phyloP scores from a whole-genome alignment of 306 rosid species.

The Lithocarpus polystachyus region DNA sequence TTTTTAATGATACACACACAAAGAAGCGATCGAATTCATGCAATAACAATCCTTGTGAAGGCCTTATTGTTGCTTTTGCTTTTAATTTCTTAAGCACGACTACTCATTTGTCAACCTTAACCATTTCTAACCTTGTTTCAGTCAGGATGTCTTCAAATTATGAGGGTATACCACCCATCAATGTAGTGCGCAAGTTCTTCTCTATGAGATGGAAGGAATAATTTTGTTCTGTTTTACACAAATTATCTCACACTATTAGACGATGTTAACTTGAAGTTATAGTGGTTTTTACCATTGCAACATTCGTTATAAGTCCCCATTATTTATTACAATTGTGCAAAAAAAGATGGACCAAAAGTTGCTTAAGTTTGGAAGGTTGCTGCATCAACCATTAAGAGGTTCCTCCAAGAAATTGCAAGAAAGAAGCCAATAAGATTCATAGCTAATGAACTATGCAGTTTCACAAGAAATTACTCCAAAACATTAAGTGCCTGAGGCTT shows the following conservation, averaged over 20 bases:
- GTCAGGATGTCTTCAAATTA: too few species aligned
- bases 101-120: too few species aligned
- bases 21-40: too few species aligned
- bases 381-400: background rate
- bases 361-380: background rate
- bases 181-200: too few species aligned
- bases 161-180: accelerated
- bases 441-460: background rate
- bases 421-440: slow-evolving; percentile 9
- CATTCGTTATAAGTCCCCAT: background rate
- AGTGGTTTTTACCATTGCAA: background rate
- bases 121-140: too few species aligned
- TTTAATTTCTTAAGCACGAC: too few species aligned
- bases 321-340: background rate
- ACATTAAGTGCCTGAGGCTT: background rate
- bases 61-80: too few species aligned
- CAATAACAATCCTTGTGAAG: too few species aligned
- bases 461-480: slow-evolving; percentile 1
- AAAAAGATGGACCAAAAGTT: background rate
- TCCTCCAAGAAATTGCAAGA: background rate
- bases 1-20: too few species aligned
- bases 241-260: background rate
- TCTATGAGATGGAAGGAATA: too few species aligned
- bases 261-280: background rate
- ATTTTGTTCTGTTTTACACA: too few species aligned